Evolutionary conservation across 2,329 filamentous ascomycete genomes (phyloP), one percentile per base, ranked within the genome.

Genomic region (Coniochaeta prunicola): DNA sequence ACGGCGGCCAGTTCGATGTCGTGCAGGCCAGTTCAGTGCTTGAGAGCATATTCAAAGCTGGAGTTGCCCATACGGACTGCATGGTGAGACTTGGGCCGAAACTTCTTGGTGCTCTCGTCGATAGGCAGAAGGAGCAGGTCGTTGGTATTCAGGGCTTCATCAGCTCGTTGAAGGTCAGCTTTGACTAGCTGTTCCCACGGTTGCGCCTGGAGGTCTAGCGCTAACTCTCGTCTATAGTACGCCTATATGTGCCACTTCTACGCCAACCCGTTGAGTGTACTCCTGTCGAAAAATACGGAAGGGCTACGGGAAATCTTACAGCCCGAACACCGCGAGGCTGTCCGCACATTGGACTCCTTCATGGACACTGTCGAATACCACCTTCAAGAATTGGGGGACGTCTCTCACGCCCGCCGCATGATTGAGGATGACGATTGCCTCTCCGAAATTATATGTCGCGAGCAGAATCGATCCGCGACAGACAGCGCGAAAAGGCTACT

Each of bases 211-310:
- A n/a, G 33, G 8, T 7, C 12, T 12, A 12, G 26, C 13, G 24
- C 45, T 50, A 30, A 50, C 45, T 50, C 45, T 50, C n/a, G 21
- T 28, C 12, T 8, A 17, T 4, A 50, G 82, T 94, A 93, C 72
- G 85, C 87, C 1, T 91, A 92, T 68, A 92, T 96, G 90, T 90
- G 87, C 59, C 89, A 92, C 69, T 93, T 90, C 67, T 93, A 91
- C 65, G 88, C 88, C 40, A 93, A 92, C 64, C 84, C 88, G 0
- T 76, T 92, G 3, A 90, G 86, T 61, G 70, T 91, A 4, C 78
- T 93, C 34, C 71, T 86, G 10, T 73, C 74, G 2, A 61, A 53
- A 8, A 58, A 59, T n/a, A 54, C n/a, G 1, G 64, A 66, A 24
- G 67, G 69, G n/a, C 62, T 66, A 50, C 59, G 67, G 17, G 62